Evolutionary conservation across 306 rosid species (phyloP), one percentile per base, ranked within the genome.

Genomic region (Sesbania bispinosa): DNA sequence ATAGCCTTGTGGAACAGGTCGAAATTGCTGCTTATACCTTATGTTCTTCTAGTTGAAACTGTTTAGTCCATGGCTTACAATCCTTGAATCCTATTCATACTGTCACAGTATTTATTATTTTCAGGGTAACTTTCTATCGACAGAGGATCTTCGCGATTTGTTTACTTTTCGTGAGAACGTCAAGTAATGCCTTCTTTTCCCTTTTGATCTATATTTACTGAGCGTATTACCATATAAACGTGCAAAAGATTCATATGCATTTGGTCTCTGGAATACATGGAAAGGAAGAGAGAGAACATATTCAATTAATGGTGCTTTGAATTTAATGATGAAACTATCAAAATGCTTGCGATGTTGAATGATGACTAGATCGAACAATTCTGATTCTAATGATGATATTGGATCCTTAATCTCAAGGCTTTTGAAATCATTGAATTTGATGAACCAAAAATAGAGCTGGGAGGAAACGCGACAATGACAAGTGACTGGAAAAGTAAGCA

Each of bases 101-200:
- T 67, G 51, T 66, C 10, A 11, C 51, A 29, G 29, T 73, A 61
- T 41, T 63, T 29, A 59, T 35, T 14, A 35, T 54, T 77, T 81
- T 76, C 86, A 93, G 98, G 92, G 79, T 33, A 90, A 88, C 82
- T 54, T 80, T 42, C 88, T 93, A 73, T 93, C 98, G 5, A 84
- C 81, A 53, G 96, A 90, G 85, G 97, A 90, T 83, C 94, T 93
- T 53, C 98, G 94, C 1, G 86, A 93, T 90, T 86, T 93, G 60
- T 93, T 93, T 82, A 80, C 92, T 55, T 89, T 87, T 85, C 90
- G 80, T 75, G 97, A 83, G 81, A 87, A 73, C 65, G 67, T 67
- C 65, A 86, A 90, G 98, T 93, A 87, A 83, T 65, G 71, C 30
- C 59, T 47, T 58, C 47, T 50, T 48, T 63, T 38, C 15, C 30